Evolutionary conservation across 148 eudicot species (phyloP).

Genomic region (Silene uniflora): DNA sequence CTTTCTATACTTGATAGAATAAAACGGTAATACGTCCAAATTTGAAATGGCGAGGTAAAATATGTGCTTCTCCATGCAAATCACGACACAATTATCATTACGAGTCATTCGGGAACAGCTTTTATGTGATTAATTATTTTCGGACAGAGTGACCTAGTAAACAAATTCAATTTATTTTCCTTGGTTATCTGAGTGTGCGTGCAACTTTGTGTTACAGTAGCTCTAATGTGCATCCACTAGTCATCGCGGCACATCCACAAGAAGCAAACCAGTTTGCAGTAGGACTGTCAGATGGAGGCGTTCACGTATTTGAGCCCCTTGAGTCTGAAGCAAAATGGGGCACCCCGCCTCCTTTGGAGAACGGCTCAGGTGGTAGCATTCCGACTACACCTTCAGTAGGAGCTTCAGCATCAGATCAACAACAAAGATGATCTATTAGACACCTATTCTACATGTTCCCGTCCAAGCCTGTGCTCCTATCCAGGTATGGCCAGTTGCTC

Average conservation of each 20-base stretch:
- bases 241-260: conserved; percentile 85
- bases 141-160: neutral
- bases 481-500: conserved; percentile 12
- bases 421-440: conserved; percentile 52
- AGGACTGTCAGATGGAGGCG: conserved; percentile 87
- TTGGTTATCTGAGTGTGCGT: neutral
- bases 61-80: no score
- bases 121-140: neutral
- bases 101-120: no score
- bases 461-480: neutral
- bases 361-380: conserved; percentile 60
- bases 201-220: conserved; percentile 38
- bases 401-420: conserved; percentile 69
- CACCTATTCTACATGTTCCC: conserved; percentile 10
- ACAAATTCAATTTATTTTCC: neutral
- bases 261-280: conserved; percentile 85
- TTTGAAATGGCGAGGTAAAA: no score
- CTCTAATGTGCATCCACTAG: conserved; percentile 74
- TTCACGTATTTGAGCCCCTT: conserved; percentile 77
- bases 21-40: neutral
- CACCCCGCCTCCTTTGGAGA: conserved; percentile 60
- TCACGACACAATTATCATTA: no score
- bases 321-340: conserved; percentile 90
- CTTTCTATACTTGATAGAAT: neutral
- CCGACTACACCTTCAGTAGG: conserved; percentile 60